A percentile compares a stretch with the other conserved stretches of the same genome.
These are phyloP conservation scores for Dioscorea cayenensis DNA, from an alignment of 116 monocot species.

Conservation along the genomic window DNA sequence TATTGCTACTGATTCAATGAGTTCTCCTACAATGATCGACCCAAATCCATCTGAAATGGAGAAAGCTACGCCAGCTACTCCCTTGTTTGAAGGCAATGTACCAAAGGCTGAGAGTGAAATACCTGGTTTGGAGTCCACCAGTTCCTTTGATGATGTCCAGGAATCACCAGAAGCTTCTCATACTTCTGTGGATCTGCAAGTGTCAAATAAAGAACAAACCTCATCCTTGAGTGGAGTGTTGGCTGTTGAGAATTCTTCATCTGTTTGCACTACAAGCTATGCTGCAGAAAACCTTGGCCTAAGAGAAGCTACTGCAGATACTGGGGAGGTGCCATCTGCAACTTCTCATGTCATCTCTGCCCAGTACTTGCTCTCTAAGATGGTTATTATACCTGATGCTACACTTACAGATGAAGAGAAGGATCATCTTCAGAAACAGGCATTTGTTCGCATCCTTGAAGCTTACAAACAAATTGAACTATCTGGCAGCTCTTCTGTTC, in stretches of 20 bases:
- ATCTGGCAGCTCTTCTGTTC: constrained; percentile 46
- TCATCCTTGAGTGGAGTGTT: constrained; percentile 22
- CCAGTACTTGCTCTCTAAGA: constrained; percentile 63
- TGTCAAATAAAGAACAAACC: constrained; percentile 27
- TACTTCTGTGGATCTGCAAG: constrained; percentile 33
- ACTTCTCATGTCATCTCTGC: constrained; percentile 16
- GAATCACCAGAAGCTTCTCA: constrained; percentile 50
- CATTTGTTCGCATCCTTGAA: constrained; percentile 69
- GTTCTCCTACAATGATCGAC: constrained; percentile 8
- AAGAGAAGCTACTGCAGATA: constrained; percentile 30
- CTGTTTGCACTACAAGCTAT: constrained; percentile 25
- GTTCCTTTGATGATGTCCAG: constrained; percentile 33
- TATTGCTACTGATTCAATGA: constrained; percentile 12
- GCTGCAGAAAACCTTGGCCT: constrained; percentile 43
- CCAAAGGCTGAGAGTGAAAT: constrained; percentile 36
- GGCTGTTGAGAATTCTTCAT: constrained; percentile 38
- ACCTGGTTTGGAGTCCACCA: constrained; percentile 57
- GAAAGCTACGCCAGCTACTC: constrained; percentile 10
- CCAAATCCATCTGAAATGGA: constrained; percentile 19
- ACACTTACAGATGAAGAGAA: constrained; percentile 77
- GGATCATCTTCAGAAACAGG: constrained; percentile 66
- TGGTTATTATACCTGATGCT: constrained; percentile 34
- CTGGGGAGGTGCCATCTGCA: constrained; percentile 23
- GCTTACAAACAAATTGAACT: constrained; percentile 61
- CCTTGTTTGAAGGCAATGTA: constrained; percentile 13